Evolutionary conservation across 1,284 basidiomycete genomes (phyloP), one percentile per base, ranked within the genome.

Genomic region (Exobasidium rhododendri): DNA sequence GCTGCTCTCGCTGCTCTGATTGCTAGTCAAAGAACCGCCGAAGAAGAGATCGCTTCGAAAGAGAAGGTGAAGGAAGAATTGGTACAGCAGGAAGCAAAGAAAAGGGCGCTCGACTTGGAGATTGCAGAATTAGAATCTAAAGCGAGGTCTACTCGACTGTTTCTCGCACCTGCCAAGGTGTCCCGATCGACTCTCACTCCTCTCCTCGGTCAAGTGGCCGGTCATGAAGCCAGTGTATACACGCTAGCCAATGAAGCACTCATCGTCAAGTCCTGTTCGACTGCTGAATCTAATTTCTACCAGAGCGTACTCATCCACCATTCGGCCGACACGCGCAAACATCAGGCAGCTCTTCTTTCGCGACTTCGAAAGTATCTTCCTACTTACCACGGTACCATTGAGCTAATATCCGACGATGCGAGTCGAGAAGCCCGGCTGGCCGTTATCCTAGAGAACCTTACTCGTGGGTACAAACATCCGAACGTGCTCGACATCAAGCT

Each of bases 401-500:
- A 60, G 64, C 29, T 40, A 28, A 2, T 54, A 61, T 22, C 59
- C 67, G 52, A 60, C 66, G 20, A 7, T 20, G 13, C 43, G 57
- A 61, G 72, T 55, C 85, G 22, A 55, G 17, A 54, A 51, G 30
- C 43, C 13, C 24, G 92, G 82, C 87, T 85, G 26, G n/a, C 29
- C 14, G 43, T 47, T 20, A 57, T 51, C n/a, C 81, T 97, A 4
- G 89, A 94, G 81, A 97, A 97, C 78, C 82, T 94, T 5, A 82
- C 88, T 0, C 81, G 87, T 68, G 77, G 84, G 0, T 97, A 92
- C 82, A 72, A 80, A 28, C 88, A 87, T 77, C 92, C 94, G 1
- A 92, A 89, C 72, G 86, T 96, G 57, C 83, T 96, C 26, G 94
- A 97, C 78, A 84, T 92, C 80, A 97, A 97, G 80, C 87, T 97